A percentile compares a stretch with the other conserved stretches of the same genome.
Evolutionary conservation across 2,329 filamentous ascomycete species (phyloP).

Genomic region (Sporothrix pseudoabietina): DNA sequence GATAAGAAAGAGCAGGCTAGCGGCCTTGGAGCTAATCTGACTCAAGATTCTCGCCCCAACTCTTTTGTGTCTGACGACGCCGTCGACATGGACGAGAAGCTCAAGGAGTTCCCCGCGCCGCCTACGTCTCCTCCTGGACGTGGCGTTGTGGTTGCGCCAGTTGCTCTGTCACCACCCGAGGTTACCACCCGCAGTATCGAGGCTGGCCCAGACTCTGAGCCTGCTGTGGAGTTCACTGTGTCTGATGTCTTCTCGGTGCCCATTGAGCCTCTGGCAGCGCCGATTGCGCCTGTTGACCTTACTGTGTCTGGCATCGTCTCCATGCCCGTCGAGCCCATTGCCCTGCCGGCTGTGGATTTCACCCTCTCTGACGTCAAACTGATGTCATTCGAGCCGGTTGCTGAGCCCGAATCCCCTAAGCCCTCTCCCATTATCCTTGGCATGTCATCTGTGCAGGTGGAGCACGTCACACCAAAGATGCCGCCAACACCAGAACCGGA

Average conservation of each 20-base stretch:
- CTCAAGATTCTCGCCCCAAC: constrained; percentile 27
- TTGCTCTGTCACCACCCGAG: constrained; percentile 39
- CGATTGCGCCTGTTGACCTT: constrained; percentile 7
- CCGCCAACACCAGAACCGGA: constrained; percentile 23
- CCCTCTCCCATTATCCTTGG: constrained; percentile 20
- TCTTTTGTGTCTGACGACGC: constrained; percentile 30
- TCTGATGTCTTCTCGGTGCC: constrained; percentile 31
- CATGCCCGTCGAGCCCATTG: constrained; percentile 28
- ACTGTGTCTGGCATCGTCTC: constrained; percentile 31
- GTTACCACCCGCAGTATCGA: constrained; percentile 17
- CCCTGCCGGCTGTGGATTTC: constrained; percentile 10
- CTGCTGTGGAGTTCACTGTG: constrained; percentile 21
- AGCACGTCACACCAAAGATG: constrained; percentile 28
- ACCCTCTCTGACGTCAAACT: constrained; percentile 28
- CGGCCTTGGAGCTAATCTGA: not conserved
- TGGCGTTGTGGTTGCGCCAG: constrained; percentile 34
- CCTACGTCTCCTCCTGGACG: constrained; percentile 47
- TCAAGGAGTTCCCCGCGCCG: constrained; percentile 58
- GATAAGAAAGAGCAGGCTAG: constrained; percentile 13
- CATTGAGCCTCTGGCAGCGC: constrained; percentile 25
- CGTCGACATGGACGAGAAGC: constrained; percentile 49
- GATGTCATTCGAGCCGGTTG: constrained; percentile 29
- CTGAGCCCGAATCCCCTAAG: constrained; percentile 23
- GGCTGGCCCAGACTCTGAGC: not conserved
- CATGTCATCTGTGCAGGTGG: constrained; percentile 25